Evolutionary conservation across 805 yeast genomes (phyloP), one percentile per base, ranked within the genome.

Genomic region (Komagataella pastoris): DNA sequence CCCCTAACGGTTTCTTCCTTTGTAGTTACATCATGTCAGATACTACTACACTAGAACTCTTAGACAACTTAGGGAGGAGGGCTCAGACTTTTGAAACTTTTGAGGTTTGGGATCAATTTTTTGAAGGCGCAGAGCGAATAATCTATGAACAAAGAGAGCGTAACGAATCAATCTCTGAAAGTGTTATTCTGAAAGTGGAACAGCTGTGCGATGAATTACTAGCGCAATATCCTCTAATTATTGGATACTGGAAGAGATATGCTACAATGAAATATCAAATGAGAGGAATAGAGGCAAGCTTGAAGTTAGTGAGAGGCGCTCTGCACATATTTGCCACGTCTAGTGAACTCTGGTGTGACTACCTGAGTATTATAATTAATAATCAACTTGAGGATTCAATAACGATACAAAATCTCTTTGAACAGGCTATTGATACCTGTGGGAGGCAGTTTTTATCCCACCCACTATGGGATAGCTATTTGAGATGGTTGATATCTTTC

Each of bases 391-490:
- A 65, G 17, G 55, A 58, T 4, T 58, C 57, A 8, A 53, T 56
- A 2, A 58, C 61, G 3, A 67, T 80, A 5, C 60, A 78, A 40
- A 52, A 47, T 0, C 65, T 73, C 43, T 84, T 84, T 56, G 64
- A 68, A 12, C 64, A 67, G 0, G 91, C 83, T 0, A 61, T 75
- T 3, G 55, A 58, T 4, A 54, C 65, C 12, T 74, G 85, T 47
- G 97, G 97, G 0, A 58, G 66, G 40, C 86, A 89, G 54, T 93
- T 87, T 65, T 68, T 83, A 55, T 75, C 95, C 1, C 95, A 89
- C 62, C 71, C 80, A 0, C 67, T 90, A 49, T 91, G 97, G 98
- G 95, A 89, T 62, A 71, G 76, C 51, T 82, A 79, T 54, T 65
- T 91, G 21, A 83, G 75, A 45, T 85, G 80, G 68, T 84, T 80